Conservation (phyloP, 1,284 basidiomycete genomes). For the Cerioporus squamosus region DNA sequence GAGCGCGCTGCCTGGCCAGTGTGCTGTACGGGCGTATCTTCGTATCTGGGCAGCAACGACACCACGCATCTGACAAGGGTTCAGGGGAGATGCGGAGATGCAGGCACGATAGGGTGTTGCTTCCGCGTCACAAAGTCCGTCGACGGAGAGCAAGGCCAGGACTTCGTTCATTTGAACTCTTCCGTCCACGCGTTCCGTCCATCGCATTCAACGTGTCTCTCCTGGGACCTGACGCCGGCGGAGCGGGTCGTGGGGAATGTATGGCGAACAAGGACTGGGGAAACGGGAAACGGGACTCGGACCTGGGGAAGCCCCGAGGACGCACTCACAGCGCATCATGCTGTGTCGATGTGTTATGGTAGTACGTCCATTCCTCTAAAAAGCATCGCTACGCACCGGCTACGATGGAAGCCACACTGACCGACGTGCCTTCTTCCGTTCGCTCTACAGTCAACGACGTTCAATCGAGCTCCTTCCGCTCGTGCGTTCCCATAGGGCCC, state of each 20-base stretch:
- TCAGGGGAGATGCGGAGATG: constrained; percentile 3
- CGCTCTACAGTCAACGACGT: background rate
- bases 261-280: background rate
- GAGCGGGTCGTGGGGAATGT: background rate
- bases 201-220: background rate
- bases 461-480: no score
- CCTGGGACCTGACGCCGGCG: background rate
- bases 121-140: background rate
- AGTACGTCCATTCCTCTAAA: constrained; percentile 11
- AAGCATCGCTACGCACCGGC: constrained; percentile 7
- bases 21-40: constrained; percentile 2
- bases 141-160: background rate
- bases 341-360: constrained; percentile 9
- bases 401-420: background rate
- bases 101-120: background rate
- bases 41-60: background rate
- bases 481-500: no score
- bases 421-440: background rate
- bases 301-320: background rate
- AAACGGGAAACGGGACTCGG: background rate
- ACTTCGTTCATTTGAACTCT: background rate
- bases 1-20: background rate
- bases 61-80: background rate
- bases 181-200: background rate
- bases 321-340: background rate